A percentile compares a stretch with the other conserved stretches of the same genome.
These are phyloP conservation scores for Hyaloscypha hepaticicola DNA, from an alignment of 495 filamentous ascomycete genomes.

Conservation along the genomic window DNA sequence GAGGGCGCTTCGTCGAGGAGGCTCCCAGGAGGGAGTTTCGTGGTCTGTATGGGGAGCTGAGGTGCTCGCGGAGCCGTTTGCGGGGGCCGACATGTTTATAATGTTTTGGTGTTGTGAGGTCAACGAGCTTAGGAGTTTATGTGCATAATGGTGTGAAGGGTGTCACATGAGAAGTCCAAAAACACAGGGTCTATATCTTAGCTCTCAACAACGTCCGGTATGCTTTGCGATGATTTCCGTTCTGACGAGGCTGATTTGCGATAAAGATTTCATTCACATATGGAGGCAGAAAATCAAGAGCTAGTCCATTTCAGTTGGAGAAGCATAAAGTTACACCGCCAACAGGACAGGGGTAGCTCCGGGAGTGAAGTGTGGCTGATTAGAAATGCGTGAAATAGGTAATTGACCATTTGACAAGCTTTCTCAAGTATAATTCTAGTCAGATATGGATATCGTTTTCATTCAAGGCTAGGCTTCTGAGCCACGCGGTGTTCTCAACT, in stretches of 20 bases:
- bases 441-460: too few species aligned
- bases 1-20: slow-evolving; percentile 10
- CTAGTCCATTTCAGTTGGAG: too few species aligned
- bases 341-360: too few species aligned
- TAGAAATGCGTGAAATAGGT: too few species aligned
- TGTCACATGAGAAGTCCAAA: not conserved
- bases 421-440: too few species aligned
- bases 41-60: slow-evolving; percentile 1
- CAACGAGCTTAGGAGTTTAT: not conserved
- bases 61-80: slow-evolving; percentile 7
- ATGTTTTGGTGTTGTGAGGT: not conserved
- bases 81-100: not conserved
- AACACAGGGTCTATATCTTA: not conserved
- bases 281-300: too few species aligned
- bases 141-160: not conserved
- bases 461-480: too few species aligned
- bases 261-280: not conserved
- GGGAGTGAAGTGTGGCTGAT: too few species aligned
- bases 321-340: too few species aligned
- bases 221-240: not conserved
- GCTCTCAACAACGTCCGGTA: not conserved
- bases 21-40: not conserved
- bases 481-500: too few species aligned
- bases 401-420: too few species aligned
- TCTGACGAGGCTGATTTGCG: not conserved